Percentiles rank a stretch among this genome's conserved stretches.
Evolutionary conservation across 1,139 yeast species (phyloP).

Genomic region (Sugiyamaella sp.): DNA sequence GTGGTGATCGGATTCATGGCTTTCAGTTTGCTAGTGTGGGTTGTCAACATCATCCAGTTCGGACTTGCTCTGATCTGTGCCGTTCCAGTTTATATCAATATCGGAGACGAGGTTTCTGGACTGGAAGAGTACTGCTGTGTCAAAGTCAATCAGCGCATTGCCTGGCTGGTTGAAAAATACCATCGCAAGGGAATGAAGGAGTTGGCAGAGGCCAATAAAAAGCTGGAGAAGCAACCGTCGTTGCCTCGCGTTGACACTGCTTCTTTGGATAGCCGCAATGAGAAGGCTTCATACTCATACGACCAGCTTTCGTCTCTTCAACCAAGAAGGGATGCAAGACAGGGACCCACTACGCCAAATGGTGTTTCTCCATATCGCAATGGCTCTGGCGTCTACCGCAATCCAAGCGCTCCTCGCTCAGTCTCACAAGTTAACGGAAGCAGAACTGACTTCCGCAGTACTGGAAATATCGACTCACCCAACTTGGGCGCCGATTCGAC

Average conservation of each 20-base stretch:
- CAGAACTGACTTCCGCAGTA: no score
- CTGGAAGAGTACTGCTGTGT: slow-evolving; percentile 63
- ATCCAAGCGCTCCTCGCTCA: neutral
- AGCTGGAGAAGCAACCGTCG: slow-evolving; percentile 29
- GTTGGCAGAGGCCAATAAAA: slow-evolving; percentile 35
- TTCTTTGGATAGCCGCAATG: slow-evolving; percentile 14
- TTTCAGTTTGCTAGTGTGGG: slow-evolving; percentile 75
- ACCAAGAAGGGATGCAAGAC: neutral
- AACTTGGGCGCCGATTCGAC: neutral
- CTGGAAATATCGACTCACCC: neutral
- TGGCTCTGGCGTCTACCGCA: neutral
- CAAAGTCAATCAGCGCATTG: slow-evolving; percentile 58
- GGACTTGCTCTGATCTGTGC: slow-evolving; percentile 58
- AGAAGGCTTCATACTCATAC: slow-evolving; percentile 5
- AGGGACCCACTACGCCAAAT: neutral
- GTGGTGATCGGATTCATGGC: slow-evolving; percentile 74
- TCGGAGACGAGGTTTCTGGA: slow-evolving; percentile 45
- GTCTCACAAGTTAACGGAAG: neutral
- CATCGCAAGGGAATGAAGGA: slow-evolving; percentile 43
- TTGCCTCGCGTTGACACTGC: slow-evolving; percentile 26
- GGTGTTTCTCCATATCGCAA: neutral
- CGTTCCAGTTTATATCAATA: slow-evolving; percentile 56
- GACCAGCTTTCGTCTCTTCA: slow-evolving; percentile 12
- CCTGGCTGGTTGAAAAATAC: slow-evolving; percentile 52
- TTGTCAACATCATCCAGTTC: slow-evolving; percentile 64